A percentile compares a stretch with the other conserved stretches of the same genome.
phyloP scores from a whole-genome alignment of 306 rosid genomes.

The Biancaea sappan region DNA sequence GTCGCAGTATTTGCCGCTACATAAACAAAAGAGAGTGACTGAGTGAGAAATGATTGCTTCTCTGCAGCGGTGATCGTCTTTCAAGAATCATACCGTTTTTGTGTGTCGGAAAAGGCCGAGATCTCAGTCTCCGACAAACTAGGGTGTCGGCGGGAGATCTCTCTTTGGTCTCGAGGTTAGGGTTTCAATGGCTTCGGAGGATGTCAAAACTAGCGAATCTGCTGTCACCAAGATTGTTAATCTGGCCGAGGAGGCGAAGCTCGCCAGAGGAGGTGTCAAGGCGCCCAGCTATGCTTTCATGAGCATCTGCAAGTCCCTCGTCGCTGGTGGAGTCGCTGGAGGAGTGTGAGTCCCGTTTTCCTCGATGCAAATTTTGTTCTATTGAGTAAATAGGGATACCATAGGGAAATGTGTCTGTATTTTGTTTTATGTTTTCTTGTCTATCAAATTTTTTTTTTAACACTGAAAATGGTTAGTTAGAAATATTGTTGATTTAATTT shows the following conservation, averaged over 20 bases:
- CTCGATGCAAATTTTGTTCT: neutral
- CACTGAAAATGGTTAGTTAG: neutral
- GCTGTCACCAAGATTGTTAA: slow-evolving; percentile 87
- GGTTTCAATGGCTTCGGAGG: slow-evolving; percentile 86
- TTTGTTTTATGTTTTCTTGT: neutral
- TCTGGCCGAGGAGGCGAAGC: slow-evolving; percentile 96
- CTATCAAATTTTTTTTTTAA: neutral
- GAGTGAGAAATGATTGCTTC: slow-evolving; percentile 16
- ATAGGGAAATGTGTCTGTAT: neutral
- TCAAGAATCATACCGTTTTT: neutral
- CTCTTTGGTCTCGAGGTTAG: neutral
- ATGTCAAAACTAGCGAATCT: slow-evolving; percentile 79
- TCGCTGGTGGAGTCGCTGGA: slow-evolving; percentile 99
- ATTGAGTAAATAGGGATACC: neutral
- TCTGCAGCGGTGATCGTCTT: neutral
- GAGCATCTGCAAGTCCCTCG: slow-evolving; percentile 88
- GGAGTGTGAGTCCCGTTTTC: slow-evolving; percentile 85
- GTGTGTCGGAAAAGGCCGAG: neutral
- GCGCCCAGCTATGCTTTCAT: slow-evolving; percentile 71
- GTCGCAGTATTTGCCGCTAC: too few species aligned
- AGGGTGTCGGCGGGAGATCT: slow-evolving; percentile 10
- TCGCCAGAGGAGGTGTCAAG: slow-evolving; percentile 86
- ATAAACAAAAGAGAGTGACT: neutral
- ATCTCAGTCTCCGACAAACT: slow-evolving; percentile 29
- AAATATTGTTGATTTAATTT: slow-evolving; percentile 8